Evolutionary conservation across 2,329 filamentous ascomycete genomes (phyloP).

Genomic region (Samsoniella hepiali): DNA sequence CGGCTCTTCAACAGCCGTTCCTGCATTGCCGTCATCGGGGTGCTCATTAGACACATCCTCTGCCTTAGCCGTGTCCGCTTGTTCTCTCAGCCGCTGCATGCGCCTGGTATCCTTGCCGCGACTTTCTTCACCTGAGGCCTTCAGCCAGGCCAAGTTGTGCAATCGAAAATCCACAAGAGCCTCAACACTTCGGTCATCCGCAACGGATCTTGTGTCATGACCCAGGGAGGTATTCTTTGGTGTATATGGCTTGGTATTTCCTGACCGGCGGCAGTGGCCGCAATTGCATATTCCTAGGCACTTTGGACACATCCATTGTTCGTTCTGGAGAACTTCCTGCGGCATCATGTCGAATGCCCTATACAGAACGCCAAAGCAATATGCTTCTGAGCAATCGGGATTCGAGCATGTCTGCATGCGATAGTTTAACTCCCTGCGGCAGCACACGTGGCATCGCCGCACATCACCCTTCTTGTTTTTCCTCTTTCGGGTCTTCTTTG

Average conservation of each 20-base stretch:
- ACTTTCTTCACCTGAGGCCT: conserved; percentile 55
- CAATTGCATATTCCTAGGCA: conserved; percentile 87
- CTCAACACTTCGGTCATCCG: conserved; percentile 88
- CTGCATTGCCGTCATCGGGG: conserved; percentile 28
- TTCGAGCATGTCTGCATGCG: conserved; percentile 77
- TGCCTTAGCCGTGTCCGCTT: conserved; percentile 57
- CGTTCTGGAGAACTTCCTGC: conserved; percentile 73
- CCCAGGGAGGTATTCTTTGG: conserved; percentile 86
- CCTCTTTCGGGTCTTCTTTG: conserved; percentile 58
- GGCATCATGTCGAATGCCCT: conserved; percentile 90
- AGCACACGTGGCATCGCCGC: conserved; percentile 77
- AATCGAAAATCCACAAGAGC: conserved; percentile 85
- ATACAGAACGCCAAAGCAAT: conserved; percentile 92
- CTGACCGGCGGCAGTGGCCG: conserved; percentile 65
- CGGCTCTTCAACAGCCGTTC: conserved; percentile 5
- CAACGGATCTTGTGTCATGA: conserved; percentile 85
- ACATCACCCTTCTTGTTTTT: conserved; percentile 54
- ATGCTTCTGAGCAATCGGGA: conserved; percentile 66
- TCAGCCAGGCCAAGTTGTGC: conserved; percentile 84
- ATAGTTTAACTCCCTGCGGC: conserved; percentile 75
- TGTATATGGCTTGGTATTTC: conserved; percentile 72
- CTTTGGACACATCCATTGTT: conserved; percentile 83
- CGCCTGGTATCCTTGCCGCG: conserved; percentile 55
- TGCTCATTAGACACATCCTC: conserved; percentile 34
- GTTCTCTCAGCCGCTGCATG: conserved; percentile 54